Conservation (phyloP, 2,329 filamentous ascomycete genomes). For the Coccinonectria pachysandricola region DNA sequence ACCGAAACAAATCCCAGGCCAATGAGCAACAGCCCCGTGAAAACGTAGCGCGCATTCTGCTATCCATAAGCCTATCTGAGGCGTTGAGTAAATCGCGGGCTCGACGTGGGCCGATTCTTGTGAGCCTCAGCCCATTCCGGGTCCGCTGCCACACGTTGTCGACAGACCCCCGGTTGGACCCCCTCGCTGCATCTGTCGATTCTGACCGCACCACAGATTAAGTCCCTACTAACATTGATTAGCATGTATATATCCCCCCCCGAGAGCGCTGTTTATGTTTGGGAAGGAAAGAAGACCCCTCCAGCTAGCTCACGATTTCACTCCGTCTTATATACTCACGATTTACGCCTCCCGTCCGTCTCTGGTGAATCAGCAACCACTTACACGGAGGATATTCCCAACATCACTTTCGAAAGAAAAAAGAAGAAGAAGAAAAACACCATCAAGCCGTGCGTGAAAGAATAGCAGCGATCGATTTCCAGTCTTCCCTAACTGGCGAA, state of each 20-base stretch:
- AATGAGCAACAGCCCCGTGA: slow-evolving; percentile 7
- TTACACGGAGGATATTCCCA: no score
- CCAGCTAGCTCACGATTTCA: no score
- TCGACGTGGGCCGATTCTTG: slow-evolving; percentile 27
- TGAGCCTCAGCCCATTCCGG: slow-evolving; percentile 26
- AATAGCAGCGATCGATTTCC: no score
- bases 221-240: slow-evolving; percentile 3
- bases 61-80: slow-evolving; percentile 20
- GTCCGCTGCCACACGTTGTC: slow-evolving; percentile 25
- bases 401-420: no score
- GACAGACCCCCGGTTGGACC: slow-evolving; percentile 21
- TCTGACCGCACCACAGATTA: slow-evolving; percentile 11
- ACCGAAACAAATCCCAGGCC: slow-evolving; percentile 4
- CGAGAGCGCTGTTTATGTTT: no score
- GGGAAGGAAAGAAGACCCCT: no score
- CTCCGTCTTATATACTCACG: no score
- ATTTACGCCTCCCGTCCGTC: no score
- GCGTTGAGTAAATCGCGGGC: slow-evolving; percentile 17
- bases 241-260: slow-evolving; percentile 21
- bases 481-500: no score
- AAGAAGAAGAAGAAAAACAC: no score
- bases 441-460: no score
- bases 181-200: slow-evolving; percentile 21
- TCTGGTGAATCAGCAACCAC: no score
- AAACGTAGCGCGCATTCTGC: slow-evolving; percentile 3